Conservation (phyloP, 1,139 yeast species). For the Ashbya aceris region DNA sequence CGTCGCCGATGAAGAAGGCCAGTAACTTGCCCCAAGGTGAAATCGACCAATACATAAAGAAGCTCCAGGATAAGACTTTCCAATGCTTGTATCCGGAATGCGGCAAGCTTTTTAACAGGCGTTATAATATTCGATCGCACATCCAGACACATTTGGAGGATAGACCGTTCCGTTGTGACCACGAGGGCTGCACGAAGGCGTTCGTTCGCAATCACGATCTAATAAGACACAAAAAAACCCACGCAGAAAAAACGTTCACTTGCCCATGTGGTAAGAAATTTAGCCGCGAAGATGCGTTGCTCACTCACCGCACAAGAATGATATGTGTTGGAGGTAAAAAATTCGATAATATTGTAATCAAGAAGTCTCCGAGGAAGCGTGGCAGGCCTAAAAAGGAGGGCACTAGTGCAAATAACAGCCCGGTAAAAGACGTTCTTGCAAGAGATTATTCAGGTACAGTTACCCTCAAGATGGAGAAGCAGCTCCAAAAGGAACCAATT, state of each 20-base stretch:
- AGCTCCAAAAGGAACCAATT: conserved; percentile 8
- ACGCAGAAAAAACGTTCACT: conserved; percentile 59
- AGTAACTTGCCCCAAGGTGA: conserved; percentile 77
- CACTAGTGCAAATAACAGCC: conserved; percentile 29
- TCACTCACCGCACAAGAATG: conserved; percentile 68
- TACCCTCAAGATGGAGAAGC: conserved; percentile 21
- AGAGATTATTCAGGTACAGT: conserved; percentile 18
- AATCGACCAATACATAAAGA: conserved; percentile 74
- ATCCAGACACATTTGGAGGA: conserved; percentile 95
- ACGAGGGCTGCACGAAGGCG: conserved; percentile 53
- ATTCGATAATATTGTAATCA: conserved; percentile 29
- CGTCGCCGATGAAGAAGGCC: conserved; percentile 2
- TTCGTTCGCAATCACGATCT: conserved; percentile 89
- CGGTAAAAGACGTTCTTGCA: conserved; percentile 21
- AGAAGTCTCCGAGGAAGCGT: conserved; percentile 24
- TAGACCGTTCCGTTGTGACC: conserved; percentile 68
- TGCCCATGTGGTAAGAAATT: conserved; percentile 93
- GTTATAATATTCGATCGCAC: conserved; percentile 93
- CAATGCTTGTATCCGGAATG: conserved; percentile 73
- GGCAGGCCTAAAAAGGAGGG: conserved; percentile 23
- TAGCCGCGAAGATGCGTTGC: conserved; percentile 80
- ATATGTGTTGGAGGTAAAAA: conserved; percentile 67
- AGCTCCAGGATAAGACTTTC: conserved; percentile 44
- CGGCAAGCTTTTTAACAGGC: conserved; percentile 73
- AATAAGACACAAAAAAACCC: conserved; percentile 83